These are phyloP conservation scores for Candida vartiovaarae DNA, from an alignment of 805 yeast species.

Conservation along the genomic window DNA sequence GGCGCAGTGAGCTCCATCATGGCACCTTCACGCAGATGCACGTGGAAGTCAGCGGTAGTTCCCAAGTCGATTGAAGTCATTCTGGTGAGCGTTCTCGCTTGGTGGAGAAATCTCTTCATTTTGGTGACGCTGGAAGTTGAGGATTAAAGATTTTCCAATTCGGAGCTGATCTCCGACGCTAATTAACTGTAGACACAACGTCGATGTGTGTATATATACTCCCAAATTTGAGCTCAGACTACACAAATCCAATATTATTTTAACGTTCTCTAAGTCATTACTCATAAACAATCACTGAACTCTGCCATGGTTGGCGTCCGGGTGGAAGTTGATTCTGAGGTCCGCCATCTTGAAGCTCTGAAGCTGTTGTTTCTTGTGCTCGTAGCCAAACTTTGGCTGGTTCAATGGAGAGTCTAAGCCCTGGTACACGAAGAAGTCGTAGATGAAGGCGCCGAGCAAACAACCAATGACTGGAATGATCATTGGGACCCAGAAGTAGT, in stretches of 20 bases:
- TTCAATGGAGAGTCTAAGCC: slow-evolving; percentile 48
- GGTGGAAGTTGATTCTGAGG: slow-evolving; percentile 19
- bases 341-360: slow-evolving; percentile 16
- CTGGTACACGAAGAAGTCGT: slow-evolving; percentile 43
- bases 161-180: too few species aligned
- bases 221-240: too few species aligned
- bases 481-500: slow-evolving; percentile 48
- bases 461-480: slow-evolving; percentile 45
- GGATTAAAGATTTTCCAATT: too few species aligned
- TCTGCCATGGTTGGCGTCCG: slow-evolving; percentile 3
- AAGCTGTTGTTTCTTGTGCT: slow-evolving; percentile 12
- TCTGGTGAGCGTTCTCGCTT: neutral
- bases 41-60: slow-evolving; percentile 86
- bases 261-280: neutral
- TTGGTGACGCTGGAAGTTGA: too few species aligned
- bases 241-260: too few species aligned
- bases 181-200: too few species aligned
- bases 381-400: slow-evolving; percentile 30
- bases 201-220: too few species aligned
- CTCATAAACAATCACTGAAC: neutral
- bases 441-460: slow-evolving; percentile 40
- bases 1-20: slow-evolving; percentile 94
- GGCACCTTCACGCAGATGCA: slow-evolving; percentile 87
- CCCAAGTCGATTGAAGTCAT: slow-evolving; percentile 39
- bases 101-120: too few species aligned